Base-by-base conservation (phyloP, 2,329 filamentous ascomycete genomes). In the Magnaporthiopsis rhizophila region DNA sequence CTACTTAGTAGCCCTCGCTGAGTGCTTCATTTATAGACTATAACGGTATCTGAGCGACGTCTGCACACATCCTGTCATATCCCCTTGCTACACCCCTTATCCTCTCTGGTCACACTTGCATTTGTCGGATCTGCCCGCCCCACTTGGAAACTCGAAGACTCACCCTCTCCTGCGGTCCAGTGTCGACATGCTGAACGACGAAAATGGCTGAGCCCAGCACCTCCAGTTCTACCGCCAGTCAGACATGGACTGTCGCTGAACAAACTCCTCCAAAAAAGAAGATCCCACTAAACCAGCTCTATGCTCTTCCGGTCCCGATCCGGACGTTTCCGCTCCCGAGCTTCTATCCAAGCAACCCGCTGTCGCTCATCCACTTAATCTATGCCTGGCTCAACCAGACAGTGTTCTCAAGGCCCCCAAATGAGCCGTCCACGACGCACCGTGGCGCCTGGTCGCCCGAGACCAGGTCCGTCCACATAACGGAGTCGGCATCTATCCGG, bases 1-100 rank as follows among this genome's bases (percentile, higher is more conserved):
- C 75, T 79, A 79, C 82, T 82, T 81, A 81, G 76, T 80, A 77
- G 80, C 73, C 80, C 84, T 85, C 83, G 69, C 78, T 89, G 86
- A 82, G 78, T 78, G 84, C 82, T 80, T 80, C 83, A 83, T 73
- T 77, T 86, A 88, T 89, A 90, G 90, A 95, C 91, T 95, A 95
- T 90, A 94, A 95, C 91, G 91, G 91, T 95, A 95, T 95, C 91
- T 95, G 91, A 95, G 84, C 83, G 81, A 81, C 50, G 56, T 7
- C 8, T 30, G n/a, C n/a, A 24, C 28, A 38, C 11, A 13, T 28
- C 59, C 62, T 62, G 34, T 30, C 15, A 26, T 15, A 30, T 53
- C 11, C n/a, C 45, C 18, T 21, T 53, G 45, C n/a, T n/a, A 21
- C 11, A 2, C 21, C 7, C 45, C 45, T 45, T 15, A 8, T 45